Conservation (phyloP, 2,329 filamentous ascomycete species). For the Ampelomyces quisqualis region DNA sequence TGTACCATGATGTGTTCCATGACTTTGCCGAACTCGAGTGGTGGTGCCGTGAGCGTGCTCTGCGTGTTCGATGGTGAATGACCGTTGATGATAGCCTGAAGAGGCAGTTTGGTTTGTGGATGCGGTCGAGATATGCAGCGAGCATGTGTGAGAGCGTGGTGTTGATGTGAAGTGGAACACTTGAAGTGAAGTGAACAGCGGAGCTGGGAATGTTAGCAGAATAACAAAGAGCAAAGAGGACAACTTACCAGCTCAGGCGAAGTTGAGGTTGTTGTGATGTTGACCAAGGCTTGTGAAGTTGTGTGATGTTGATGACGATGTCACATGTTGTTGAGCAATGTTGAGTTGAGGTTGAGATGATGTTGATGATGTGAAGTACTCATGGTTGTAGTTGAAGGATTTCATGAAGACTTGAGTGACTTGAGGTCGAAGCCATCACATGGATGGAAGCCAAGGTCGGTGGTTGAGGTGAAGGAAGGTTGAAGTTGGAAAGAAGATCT, state of each 20-base stretch:
- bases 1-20: no score
- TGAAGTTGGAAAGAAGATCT: not conserved
- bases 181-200: not conserved
- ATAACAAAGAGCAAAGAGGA: not conserved
- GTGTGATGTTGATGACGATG: constrained; percentile 6
- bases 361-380: constrained; percentile 1
- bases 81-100: constrained; percentile 1
- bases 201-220: constrained; percentile 5
- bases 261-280: not conserved
- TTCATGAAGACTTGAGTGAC: constrained; percentile 7
- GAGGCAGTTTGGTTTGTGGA: not conserved
- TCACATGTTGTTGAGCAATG: constrained; percentile 6
- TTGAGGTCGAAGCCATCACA: not conserved
- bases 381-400: constrained; percentile 1
- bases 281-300: constrained; percentile 6
- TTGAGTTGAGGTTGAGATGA: constrained; percentile 3
- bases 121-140: not conserved
- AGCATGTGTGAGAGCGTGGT: not conserved
- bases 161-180: not conserved
- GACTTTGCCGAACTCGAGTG: not conserved
- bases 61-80: constrained; percentile 1
- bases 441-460: constrained; percentile 7
- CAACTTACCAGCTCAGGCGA: constrained; percentile 9
- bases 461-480: not conserved
- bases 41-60: constrained; percentile 5